Conservation (phyloP, 345 rosid genomes). For the Eucalyptus polyanthemos region DNA sequence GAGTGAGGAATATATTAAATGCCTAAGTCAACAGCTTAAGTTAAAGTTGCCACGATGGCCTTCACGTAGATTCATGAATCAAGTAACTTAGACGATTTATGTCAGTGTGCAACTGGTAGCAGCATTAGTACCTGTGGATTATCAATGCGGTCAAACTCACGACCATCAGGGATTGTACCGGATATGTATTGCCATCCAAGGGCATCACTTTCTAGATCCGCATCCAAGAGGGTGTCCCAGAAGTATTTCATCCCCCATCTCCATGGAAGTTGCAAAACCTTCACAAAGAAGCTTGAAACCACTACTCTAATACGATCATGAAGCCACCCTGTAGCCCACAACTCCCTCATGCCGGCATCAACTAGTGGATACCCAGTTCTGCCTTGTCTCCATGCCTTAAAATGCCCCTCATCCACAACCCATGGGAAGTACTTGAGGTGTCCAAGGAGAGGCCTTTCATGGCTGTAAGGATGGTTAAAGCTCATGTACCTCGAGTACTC, state of each 20-base stretch:
- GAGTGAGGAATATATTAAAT: not conserved
- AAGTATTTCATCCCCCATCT: constrained; percentile 99
- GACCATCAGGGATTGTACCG: constrained; percentile 90
- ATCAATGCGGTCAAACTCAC: constrained; percentile 82
- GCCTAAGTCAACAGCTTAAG: not conserved
- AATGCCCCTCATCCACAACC: constrained; percentile 73
- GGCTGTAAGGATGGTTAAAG: constrained; percentile 91
- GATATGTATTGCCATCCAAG: constrained; percentile 99
- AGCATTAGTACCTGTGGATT: constrained; percentile 59
- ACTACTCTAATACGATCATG: constrained; percentile 96
- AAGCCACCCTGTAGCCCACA: constrained; percentile 98
- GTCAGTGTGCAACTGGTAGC: not conserved
- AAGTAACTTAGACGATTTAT: not conserved
- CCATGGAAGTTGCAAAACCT: constrained; percentile 96
- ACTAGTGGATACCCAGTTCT: constrained; percentile 95
- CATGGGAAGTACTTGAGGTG: constrained; percentile 94
- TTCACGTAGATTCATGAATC: not conserved
- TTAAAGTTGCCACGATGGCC: not conserved
- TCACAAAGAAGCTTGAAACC: constrained; percentile 95
- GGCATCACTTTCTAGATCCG: constrained; percentile 93
- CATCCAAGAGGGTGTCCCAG: constrained; percentile 97
- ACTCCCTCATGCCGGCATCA: constrained; percentile 98
- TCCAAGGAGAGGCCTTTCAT: constrained; percentile 88
- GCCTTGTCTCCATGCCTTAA: constrained; percentile 99
- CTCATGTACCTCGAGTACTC: constrained; percentile 92